Evolutionary conservation across 441 rosid genomes (phyloP).

Genomic region (Kokia cookei): DNA sequence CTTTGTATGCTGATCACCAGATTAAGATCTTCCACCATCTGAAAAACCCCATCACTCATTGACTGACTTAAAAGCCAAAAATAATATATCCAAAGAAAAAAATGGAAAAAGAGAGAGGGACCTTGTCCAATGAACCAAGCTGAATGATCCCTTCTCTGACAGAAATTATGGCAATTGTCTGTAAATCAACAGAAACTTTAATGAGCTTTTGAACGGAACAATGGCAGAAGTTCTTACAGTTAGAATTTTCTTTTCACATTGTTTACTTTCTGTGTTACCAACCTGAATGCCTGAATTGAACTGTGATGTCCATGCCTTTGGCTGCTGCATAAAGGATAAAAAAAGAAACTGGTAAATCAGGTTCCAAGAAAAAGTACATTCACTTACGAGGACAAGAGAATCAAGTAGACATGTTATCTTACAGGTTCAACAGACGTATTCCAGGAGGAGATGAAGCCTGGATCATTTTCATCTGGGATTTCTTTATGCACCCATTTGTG

Average conservation of each 20-base stretch:
- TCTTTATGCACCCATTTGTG: constrained; percentile 65
- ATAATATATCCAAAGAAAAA: neutral
- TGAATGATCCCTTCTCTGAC: constrained; percentile 73
- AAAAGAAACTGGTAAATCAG: constrained; percentile 7
- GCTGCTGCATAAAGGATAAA: constrained; percentile 34
- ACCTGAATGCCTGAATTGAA: constrained; percentile 77
- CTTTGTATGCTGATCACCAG: constrained; percentile 59
- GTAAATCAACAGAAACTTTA: constrained; percentile 17
- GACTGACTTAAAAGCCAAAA: neutral
- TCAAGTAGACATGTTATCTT: constrained; percentile 18
- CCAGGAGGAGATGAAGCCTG: constrained; percentile 43
- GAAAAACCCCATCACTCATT: neutral
- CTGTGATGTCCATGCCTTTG: constrained; percentile 65
- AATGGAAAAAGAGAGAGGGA: neutral
- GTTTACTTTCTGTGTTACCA: neutral
- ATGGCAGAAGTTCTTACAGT: neutral
- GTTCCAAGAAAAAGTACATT: neutral
- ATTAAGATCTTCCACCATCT: constrained; percentile 60
- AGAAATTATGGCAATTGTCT: constrained; percentile 69
- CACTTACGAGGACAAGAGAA: neutral
- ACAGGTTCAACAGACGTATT: constrained; percentile 53
- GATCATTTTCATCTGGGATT: constrained; percentile 37
- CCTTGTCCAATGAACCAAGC: constrained; percentile 68
- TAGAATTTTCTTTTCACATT: neutral
- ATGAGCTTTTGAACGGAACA: neutral